Conservation (phyloP, 371 early-diverging fungal genomes). For the Vairimorpha ceranae region DNA sequence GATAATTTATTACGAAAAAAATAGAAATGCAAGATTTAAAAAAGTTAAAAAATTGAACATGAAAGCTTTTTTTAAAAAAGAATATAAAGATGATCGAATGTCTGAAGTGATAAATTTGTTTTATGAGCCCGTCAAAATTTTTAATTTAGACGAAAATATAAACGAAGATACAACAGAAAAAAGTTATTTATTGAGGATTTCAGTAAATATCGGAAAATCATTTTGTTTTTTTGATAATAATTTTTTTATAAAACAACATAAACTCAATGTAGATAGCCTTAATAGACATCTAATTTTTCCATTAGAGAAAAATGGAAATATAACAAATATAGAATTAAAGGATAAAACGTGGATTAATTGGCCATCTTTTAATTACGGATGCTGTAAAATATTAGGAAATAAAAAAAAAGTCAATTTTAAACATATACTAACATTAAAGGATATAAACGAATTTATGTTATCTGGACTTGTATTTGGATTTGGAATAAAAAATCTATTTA, state of each 20-base stretch:
- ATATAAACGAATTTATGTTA: conserved; percentile 1
- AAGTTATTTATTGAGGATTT: conserved; percentile 7
- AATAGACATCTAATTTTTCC: conserved; percentile 4
- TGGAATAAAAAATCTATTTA: conserved; percentile 10
- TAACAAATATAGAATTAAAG: conserved; percentile 17
- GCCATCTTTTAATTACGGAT: conserved; percentile 25
- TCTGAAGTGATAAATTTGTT: conserved; percentile 20
- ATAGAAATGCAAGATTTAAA: not conserved
- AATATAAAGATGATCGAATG: conserved; percentile 19
- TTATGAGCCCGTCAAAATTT: conserved; percentile 4
- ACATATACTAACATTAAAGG: not conserved
- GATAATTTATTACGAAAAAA: conserved; percentile 13
- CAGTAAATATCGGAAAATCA: conserved; percentile 22
- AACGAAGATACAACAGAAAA: conserved; percentile 22
- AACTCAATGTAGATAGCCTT: not conserved
- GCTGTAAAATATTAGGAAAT: not conserved
- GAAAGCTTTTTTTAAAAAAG: not conserved
- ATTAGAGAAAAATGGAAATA: conserved; percentile 14
- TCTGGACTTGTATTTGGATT: conserved; percentile 16
- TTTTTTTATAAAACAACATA: not conserved
- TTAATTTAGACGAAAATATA: conserved; percentile 30
- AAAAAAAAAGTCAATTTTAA: not conserved
- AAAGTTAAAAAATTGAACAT: not conserved
- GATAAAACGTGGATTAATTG: conserved; percentile 25
- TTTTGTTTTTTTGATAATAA: not conserved